Evolutionary conservation across 768 basidiomycete species (phyloP), one percentile per base, ranked within the genome.

Genomic region (Tulasnella sp.): DNA sequence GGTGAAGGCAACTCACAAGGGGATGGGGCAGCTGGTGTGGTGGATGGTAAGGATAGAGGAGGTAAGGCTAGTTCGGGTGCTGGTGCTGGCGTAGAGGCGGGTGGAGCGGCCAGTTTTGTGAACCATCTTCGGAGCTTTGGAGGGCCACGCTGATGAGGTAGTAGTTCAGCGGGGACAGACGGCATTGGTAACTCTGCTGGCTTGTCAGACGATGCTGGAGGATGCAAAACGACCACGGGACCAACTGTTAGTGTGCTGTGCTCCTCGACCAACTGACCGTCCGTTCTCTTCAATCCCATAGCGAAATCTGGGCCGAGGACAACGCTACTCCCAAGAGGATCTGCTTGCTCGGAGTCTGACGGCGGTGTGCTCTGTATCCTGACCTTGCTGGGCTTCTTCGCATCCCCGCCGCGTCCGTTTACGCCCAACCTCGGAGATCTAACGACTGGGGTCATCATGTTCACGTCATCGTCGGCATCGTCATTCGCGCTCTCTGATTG

Each of bases 281-380:
- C 52, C 52, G 42, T 22, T 22, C 31, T 34, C 38, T n/a, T 53
- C 19, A 41, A 29, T 5, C 22, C 11, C 15, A 22, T 25, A 9
- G 22, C 49, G 49, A 30, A 7, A 22, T 19, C 11, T 10, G 10
- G 10, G 41, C 41, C 41, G 11, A 19, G 19, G 41, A 43, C 41
- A 43, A 10, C n/a, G 41, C 11, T 11, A 11, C 41, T 11, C 11
- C 41, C 41, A 11, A 19, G 19, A 11, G 10, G 11, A 19, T 11
- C 41, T 8, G 7, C 29, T 9, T 21, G 29, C 15, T 53, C 52
- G 29, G 15, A 21, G 19, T 55, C 53, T 12, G 53, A 55, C 8
- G 53, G 53, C 11, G 53, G 53, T 19, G 53, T 55, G 41, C 53
- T 55, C 53, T 55, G 34, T 31, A 55, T 55, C 41, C 53, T n/a